Evolutionary conservation across 352 stramenopile genomes (phyloP), one percentile per base, ranked within the genome.

Genomic region (Globisporangium perplexum): DNA sequence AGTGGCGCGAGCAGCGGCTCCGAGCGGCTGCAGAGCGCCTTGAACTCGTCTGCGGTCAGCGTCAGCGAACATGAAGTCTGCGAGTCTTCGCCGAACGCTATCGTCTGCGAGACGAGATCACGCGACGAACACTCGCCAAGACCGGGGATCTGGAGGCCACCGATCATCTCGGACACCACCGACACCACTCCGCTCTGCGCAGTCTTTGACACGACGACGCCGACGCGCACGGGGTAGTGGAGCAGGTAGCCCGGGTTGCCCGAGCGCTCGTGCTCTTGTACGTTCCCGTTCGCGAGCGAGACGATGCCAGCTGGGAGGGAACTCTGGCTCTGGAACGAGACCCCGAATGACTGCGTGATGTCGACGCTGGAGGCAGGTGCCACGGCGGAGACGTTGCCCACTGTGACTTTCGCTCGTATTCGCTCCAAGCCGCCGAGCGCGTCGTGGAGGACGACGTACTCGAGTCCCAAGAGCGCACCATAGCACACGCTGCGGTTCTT

Each of bases 31-130:
- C 71, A 81, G 6, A 76, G 56, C 24, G 63, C 39, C 44, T 62
- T 18, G 49, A 81, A 74, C 26, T 59, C 41, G 7, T 30, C 53
- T 1, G 58, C 55, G 1, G 63, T 69, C 20, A 81, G 46, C 1
- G 66, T 14, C 4, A 81, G 31, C 22, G 71, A 60, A 56, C 71
- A 77, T 2, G 50, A 69, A 0, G 63, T 57, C 22, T 63, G 63
- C 38, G 53, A 63, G 39, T 81, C 71, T 45, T 77, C 71, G 3
- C 71, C 68, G 50, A 77, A 81, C 6, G 59, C 60, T 3, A 73
- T 39, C 0, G 55, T 57, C 26, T 52, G 41, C 1, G 52, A 35
- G 7, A n/a, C 42, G 5, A 54, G 18, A 7, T 46, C 18, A 14
- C 33, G 41, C 42, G 38, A 43, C 0, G 39, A 30, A 31, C 71